Evolutionary conservation across 495 filamentous ascomycete species (phyloP), one percentile per base, ranked within the genome.

Genomic region (Paragyromitra xinjiangensis): DNA sequence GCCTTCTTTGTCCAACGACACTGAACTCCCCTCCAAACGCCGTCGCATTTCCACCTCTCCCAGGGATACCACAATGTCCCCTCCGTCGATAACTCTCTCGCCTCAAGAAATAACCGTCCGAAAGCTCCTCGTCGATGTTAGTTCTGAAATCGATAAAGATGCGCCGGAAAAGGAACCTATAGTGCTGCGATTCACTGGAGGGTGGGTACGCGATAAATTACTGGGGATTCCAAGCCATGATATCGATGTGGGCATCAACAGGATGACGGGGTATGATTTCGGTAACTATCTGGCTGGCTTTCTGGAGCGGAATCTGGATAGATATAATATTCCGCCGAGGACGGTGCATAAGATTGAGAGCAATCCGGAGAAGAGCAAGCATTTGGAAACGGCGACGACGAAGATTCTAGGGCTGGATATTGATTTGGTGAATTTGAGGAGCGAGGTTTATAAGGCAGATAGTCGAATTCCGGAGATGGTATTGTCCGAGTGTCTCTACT

Each of bases 201-300:
- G 95, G n/a, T 99, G 95, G 95, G 96, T 99, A 37, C 90, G 95
- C 50, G 95, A 99, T 86, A 98, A 97, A 86, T 88, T 99, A 8
- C 87, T 99, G 1, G 92, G 91, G 8, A 85, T 91, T 34, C 85
- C 84, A 40, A 95, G 93, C 82, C 88, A 96, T 82, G 95, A 99
- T 79, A 97, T 99, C 76, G 95, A 99, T 82, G 92, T 95, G 48
- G 93, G 92, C 37, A 97, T 99, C 85, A 95, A 95, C 85, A 91
- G 88, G 64, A 95, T 98, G 94, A 98, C 94, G 0, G 95, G 95
- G 55, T 91, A 91, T 79, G 87, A 91, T 34, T 98, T 98, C 82
- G 87, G 88, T n/a, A 83, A 92, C 66, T 89, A 92, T 77, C 82
- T 91, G 69, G 77, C 84, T 37, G 81, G 84, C 6, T 84, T 89